Conservation (phyloP, 176 grass and related monocot genomes). For the Areca catechu region DNA sequence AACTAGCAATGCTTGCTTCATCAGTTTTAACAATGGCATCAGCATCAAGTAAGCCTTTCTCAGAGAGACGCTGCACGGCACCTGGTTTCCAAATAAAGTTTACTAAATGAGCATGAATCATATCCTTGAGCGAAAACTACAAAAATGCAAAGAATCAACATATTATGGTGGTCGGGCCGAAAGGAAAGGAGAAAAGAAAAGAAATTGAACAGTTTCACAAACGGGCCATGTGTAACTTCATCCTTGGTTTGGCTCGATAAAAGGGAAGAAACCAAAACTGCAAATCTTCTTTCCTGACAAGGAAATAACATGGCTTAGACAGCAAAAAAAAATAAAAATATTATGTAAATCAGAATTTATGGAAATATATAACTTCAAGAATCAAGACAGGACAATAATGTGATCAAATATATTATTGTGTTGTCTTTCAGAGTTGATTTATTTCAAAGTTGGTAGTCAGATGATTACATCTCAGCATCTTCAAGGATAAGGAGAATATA, state of each 20-base stretch:
- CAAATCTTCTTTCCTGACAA: conserved; percentile 75
- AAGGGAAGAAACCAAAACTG: conserved; percentile 79
- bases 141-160: conserved; percentile 4
- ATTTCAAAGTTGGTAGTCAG: too few species aligned
- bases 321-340: background rate
- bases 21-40: conserved; percentile 68
- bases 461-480: too few species aligned
- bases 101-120: conserved; percentile 27
- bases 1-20: conserved; percentile 50
- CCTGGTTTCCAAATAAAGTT: conserved; percentile 43
- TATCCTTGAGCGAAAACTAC: conserved; percentile 9
- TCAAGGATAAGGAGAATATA: too few species aligned
- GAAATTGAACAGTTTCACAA: conserved; percentile 1
- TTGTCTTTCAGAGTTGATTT: too few species aligned
- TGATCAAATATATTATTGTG: too few species aligned
- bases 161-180: background rate
- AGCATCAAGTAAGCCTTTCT: conserved; percentile 71
- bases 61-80: conserved; percentile 69
- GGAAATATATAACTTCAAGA: background rate
- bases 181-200: background rate
- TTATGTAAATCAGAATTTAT: background rate
- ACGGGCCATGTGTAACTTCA: conserved; percentile 87
- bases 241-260: conserved; percentile 95
- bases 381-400: too few species aligned
- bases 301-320: background rate